Conservation (phyloP, 139 green algal genomes). For the Gonium pectorale region DNA sequence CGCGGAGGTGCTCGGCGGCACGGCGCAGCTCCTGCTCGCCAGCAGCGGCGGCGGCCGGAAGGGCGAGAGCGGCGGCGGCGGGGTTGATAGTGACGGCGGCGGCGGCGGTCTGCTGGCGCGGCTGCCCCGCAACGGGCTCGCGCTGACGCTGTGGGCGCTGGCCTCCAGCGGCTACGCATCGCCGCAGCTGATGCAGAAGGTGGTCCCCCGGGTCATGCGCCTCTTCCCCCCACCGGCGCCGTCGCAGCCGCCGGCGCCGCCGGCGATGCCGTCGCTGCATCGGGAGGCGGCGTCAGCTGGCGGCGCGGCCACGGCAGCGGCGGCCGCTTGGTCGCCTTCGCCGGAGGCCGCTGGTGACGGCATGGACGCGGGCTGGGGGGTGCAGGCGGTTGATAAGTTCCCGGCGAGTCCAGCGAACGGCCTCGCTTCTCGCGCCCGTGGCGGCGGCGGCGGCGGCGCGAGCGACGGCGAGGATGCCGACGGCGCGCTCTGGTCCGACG, state of each 20-base stretch:
- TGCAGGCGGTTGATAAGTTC: no score
- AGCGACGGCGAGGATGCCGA: no score
- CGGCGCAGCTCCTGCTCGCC: conserved; percentile 13
- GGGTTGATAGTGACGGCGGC: background rate
- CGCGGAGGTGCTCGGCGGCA: background rate
- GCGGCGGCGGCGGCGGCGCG: no score
- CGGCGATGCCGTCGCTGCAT: background rate
- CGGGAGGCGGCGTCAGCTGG: no score
- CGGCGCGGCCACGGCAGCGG: no score
- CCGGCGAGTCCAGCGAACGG: no score
- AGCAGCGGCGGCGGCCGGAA: background rate
- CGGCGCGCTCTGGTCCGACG: no score
- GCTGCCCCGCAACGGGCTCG: conserved; percentile 19
- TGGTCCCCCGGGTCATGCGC: background rate
- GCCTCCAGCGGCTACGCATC: background rate
- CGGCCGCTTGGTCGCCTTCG: no score
- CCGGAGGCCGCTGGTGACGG: no score
- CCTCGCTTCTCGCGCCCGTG: no score
- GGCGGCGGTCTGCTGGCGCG: background rate
- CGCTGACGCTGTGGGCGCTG: conserved; percentile 35
- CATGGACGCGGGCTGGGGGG: no score
- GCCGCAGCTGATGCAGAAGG: conserved; percentile 11
- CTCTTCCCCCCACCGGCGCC: background rate
- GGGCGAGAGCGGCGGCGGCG: background rate
- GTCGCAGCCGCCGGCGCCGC: background rate